Evolutionary conservation across 257 asterid genomes (phyloP), one percentile per base, ranked within the genome.

Genomic region (Gentiana dahurica): DNA sequence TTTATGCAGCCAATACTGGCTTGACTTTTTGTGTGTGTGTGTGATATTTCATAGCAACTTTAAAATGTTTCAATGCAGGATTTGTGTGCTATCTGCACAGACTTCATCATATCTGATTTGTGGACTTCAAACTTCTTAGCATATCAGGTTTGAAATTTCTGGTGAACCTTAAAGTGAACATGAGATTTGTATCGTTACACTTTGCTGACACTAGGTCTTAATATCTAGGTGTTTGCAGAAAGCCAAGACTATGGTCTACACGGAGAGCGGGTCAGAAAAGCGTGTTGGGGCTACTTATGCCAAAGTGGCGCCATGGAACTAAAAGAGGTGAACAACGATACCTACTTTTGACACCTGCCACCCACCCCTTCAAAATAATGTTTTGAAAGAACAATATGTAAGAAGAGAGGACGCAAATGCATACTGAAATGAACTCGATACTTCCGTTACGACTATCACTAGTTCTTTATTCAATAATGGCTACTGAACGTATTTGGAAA

Each of bases 241-340:
- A 85, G 84, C 75, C 98, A 91, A 74, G 98, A 91, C 76, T 91
- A 91, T 66, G 98, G 98, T 41, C 66, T 71, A 34, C 90, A 91
- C 66, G 98, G 98, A 58, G 97, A 91, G 63, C 94, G 95, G 54
- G 98, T 91, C 48, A 85, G 97, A 78, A 91, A 74, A 81, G 97
- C 98, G 66, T 91, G 98, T 67, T 91, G 98, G 98, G 98, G 97
- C 66, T 91, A 87, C 80, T 89, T 91, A 55, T 91, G 98, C 77
- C 98, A 87, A 77, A 87, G 97, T 81, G 98, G 95, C 68, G 80
- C 89, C 11, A 75, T 67, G 64, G 98, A 91, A 81, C 71, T 91
- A 67, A 91, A 81, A 68, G 95, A 91, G 97, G 98, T 80, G 54
- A 65, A 65, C 57, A 35, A 58, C 59, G 55, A 35, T 55, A 36